Evolutionary conservation across 164 flowering plant species (phyloP).

Genomic region (Umbilicus rupestris): DNA sequence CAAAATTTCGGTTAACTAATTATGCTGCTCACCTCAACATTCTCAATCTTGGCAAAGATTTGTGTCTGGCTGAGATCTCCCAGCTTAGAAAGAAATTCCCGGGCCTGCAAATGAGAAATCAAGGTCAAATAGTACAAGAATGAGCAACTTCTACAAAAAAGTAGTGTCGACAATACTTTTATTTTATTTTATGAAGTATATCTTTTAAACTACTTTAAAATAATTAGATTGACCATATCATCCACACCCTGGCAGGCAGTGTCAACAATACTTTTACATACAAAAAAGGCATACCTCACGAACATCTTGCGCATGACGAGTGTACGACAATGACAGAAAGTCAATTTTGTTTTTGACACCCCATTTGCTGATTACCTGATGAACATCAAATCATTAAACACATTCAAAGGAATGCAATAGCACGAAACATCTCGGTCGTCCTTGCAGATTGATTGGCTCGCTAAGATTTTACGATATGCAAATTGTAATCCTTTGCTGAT

Average conservation of each 20-base stretch:
- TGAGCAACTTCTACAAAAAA: not conserved
- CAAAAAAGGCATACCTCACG: constrained; percentile 4
- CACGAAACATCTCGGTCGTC: not conserved
- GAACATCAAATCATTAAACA: not conserved
- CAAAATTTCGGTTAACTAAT: not conserved
- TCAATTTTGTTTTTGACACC: constrained; percentile 9
- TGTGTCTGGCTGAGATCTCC: constrained; percentile 15
- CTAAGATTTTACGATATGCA: not conserved
- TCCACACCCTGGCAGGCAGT: too few relatives aligned
- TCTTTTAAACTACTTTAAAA: too few relatives aligned
- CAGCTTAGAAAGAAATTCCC: constrained; percentile 11
- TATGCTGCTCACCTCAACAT: constrained; percentile 7
- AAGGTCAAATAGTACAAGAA: not conserved
- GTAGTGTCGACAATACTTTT: not conserved
- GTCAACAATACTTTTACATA: not conserved
- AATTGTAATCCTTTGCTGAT: not conserved
- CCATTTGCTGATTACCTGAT: constrained; percentile 9
- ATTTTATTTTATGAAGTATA: too few relatives aligned
- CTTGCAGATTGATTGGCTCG: too few relatives aligned
- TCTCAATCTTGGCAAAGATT: constrained; percentile 14
- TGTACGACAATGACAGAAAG: constrained; percentile 9
- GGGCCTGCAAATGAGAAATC: constrained; percentile 1
- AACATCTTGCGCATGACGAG: constrained; percentile 11
- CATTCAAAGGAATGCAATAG: not conserved
- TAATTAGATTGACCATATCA: too few relatives aligned